Conservation (phyloP, 2,329 filamentous ascomycete species). For the Cladorrhinum sp. region DNA sequence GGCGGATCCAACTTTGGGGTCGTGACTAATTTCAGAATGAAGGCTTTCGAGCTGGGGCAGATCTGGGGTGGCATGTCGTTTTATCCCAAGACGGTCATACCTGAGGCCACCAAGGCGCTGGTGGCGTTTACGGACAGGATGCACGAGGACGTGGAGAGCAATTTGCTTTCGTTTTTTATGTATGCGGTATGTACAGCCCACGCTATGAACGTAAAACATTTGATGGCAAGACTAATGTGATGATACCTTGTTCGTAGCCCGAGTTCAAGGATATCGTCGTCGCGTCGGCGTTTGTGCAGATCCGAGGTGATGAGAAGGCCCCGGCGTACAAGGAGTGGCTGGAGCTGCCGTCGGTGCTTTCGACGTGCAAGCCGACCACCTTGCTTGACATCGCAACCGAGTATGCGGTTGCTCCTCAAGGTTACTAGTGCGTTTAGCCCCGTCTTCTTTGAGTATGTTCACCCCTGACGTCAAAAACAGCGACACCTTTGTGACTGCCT, state of each 20-base stretch:
- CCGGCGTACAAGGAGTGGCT: conserved; percentile 23
- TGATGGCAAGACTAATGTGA: no score
- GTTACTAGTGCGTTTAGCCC: no score
- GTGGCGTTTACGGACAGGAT: no score
- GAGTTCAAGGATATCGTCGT: conserved; percentile 22
- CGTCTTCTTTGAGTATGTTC: no score
- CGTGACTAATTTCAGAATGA: conserved; percentile 28
- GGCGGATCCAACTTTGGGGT: conserved; percentile 44
- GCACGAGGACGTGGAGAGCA: no score
- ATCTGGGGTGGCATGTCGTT: conserved; percentile 29
- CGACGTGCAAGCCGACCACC: conserved; percentile 22
- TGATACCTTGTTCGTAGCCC: no score
- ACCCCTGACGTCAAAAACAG: conserved; percentile 21
- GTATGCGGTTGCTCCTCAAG: no score
- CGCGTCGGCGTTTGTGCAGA: conserved; percentile 17
- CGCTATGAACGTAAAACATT: no score
- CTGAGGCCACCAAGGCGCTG: neutral
- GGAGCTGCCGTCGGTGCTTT: conserved; percentile 14
- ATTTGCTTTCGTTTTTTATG: no score
- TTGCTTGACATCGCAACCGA: conserved; percentile 11
- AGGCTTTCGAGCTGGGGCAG: conserved; percentile 11
- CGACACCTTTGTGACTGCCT: conserved; percentile 37
- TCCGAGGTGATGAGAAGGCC: conserved; percentile 19
- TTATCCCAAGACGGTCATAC: neutral
- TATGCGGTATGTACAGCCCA: no score